Evolutionary conservation across 768 basidiomycete genomes (phyloP), one percentile per base, ranked within the genome.

Genomic region (Auriscalpium vulgare): DNA sequence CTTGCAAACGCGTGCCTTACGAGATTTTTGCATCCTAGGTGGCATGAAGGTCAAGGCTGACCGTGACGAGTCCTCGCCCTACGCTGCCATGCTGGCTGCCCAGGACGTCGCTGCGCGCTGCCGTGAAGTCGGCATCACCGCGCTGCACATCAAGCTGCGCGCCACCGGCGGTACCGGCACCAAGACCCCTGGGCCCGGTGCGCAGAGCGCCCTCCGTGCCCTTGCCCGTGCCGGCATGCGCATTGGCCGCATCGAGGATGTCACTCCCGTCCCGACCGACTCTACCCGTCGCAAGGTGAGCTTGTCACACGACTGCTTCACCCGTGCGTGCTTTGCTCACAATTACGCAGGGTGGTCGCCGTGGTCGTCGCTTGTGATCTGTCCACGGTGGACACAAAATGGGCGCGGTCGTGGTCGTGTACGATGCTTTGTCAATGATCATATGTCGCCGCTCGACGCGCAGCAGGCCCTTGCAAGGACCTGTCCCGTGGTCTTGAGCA

Each of bases 21-120:
- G 23, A 13, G 17, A 10, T 16, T 23, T 21, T 8, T 13, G 34
- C 21, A 35, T 16, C 35, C 5, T 54, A 90, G 91, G 92, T 72
- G 97, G 97, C 59, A 98, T 98, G 97, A 98, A 98, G 80, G 97
- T 99, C 76, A 99, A 98, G 80, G 97, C 95, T 11, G 97, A 99
- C 75, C 89, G 97, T 75, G 97, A 99, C 77, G 97, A 99, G 77
- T 97, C 94, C 44, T 97, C 95, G 21, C 91, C 91, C 16, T 91
- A 97, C 69, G 92, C 94, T 51, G 93, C 95, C 71, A 95, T 97
- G 95, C 79, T 98, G 72, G 95, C 95, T 54, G 94, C 95, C 45
- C 95, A 98, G 78, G 95, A 98, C 66, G 93, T 94, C 63, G 95
- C 95, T 57, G 72, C 79, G 52, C 91, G 95, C 64, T 99, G 97